Evolutionary conservation across 192 early-diverging fungal species (phyloP), one percentile per base, ranked within the genome.

Genomic region (Cetraspora pellucida): DNA sequence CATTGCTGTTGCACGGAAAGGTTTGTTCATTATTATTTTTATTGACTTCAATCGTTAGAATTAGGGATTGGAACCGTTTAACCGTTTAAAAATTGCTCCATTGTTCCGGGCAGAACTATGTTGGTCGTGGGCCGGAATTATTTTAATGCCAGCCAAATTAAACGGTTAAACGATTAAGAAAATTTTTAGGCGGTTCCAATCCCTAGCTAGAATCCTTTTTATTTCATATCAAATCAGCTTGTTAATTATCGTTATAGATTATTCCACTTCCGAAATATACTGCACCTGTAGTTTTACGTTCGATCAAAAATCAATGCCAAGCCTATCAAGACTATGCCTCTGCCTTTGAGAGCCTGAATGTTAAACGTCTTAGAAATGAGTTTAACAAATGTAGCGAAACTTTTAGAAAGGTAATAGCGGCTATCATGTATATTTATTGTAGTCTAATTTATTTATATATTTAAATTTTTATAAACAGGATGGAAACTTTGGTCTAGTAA

Each of bases 401-500:
- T 1, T 87, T 87, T 44, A 68, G 45, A 72, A 77, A 80, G 31
- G 85, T 82, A 54, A 75, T 54, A 31, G 28, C 37, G 7, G 37
- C 37, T 37, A 37, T 37, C 37, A 37, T 6, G 6, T n/a, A 10
- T n/a, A 43, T 44, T 9, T 3, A 8, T 65, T 65, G 13, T 65
- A 28, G 27, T 28, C 27, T 19, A 5, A 19, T 13, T 43, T 17
- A 37, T 64, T 6, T 64, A 8, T 28, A 30, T 61, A 28, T 10
- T 3, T 14, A 14, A 19, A n/a, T 65, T 9, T 70, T 10, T 83
- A 87, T 64, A 66, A 67, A 30, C 77, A 85, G 76, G 88, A 91
- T 80, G 80, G 80, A 55, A 94, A 93, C 79, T 72, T 84, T 44
- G 93, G 93, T 23, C 81, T 95, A 31, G 90, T 79, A 3, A 85